A percentile compares a stretch with the other conserved stretches of the same genome.
Evolutionary conservation across 192 early-diverging fungal genomes (phyloP).

Genomic region (Coemansia sp.): DNA sequence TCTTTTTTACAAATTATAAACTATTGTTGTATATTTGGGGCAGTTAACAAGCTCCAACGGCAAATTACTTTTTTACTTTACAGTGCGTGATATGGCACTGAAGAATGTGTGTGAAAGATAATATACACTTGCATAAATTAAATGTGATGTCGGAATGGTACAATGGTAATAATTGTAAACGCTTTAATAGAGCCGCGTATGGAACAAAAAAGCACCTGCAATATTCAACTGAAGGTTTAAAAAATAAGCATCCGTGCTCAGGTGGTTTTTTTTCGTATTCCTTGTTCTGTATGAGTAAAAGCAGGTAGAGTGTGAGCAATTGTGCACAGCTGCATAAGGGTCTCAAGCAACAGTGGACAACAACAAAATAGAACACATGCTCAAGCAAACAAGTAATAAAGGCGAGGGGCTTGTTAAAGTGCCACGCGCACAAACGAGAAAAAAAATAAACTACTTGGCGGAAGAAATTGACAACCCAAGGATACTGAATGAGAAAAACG

Average conservation of each 20-base stretch:
- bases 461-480: too few species aligned
- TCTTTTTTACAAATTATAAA: not conserved
- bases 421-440: too few species aligned
- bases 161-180: not conserved
- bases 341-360: too few species aligned
- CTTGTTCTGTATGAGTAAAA: not conserved
- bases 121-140: slow-evolving; percentile 2
- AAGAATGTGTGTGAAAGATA: not conserved
- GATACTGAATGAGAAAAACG: too few species aligned
- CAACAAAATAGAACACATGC: too few species aligned
- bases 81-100: not conserved
- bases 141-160: not conserved
- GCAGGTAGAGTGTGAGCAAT: too few species aligned
- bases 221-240: not conserved
- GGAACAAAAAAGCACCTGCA: not conserved
- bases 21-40: not conserved
- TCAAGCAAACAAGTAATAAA: too few species aligned
- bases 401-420: too few species aligned
- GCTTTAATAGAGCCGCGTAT: slow-evolving; percentile 1
- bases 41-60: not conserved
- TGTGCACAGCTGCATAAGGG: too few species aligned
- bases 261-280: not conserved
- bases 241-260: too few species aligned
- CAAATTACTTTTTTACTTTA: not conserved
- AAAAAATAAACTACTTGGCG: too few species aligned